Conservation (phyloP, 768 basidiomycete species). For the Coprinopsis sp. region DNA sequence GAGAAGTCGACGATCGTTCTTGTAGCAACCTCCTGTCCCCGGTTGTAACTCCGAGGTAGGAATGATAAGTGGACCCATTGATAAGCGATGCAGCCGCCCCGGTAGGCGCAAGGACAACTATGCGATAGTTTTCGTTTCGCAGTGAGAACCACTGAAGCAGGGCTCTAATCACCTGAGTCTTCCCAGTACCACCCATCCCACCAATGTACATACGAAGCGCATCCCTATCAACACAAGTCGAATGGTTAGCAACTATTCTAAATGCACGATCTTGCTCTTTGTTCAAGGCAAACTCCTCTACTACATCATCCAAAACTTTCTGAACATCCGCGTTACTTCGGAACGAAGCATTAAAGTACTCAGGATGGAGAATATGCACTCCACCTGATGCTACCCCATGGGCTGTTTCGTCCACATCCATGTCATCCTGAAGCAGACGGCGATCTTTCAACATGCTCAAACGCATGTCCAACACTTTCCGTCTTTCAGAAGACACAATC, state of each 20-base stretch:
- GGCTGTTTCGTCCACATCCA: too few species aligned
- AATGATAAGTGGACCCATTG: conserved; percentile 26
- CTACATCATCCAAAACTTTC: conserved; percentile 1
- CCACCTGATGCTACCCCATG: too few species aligned
- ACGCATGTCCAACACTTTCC: too few species aligned
- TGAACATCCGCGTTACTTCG: conserved; percentile 3
- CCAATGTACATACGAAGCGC: conserved; percentile 22
- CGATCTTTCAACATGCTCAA: too few species aligned
- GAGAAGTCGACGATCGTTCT: background rate
- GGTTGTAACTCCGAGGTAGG: background rate
- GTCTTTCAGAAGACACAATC: too few species aligned
- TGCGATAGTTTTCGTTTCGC: conserved; percentile 12
- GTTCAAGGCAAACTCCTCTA: background rate
- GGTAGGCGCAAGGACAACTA: conserved; percentile 21
- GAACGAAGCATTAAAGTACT: background rate
- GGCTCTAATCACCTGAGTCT: conserved; percentile 17
- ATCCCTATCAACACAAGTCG: background rate
- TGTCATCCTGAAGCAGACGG: too few species aligned
- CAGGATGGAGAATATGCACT: too few species aligned
- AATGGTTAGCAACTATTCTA: conserved; percentile 16
- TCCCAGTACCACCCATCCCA: conserved; percentile 25
- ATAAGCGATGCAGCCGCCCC: conserved; percentile 22
- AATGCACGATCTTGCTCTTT: too few species aligned
- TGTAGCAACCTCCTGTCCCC: background rate
- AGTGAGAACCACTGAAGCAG: conserved; percentile 15